These are phyloP conservation scores for Ustilago hordei DNA, from an alignment of 1,284 basidiomycete species.

Conservation along the genomic window DNA sequence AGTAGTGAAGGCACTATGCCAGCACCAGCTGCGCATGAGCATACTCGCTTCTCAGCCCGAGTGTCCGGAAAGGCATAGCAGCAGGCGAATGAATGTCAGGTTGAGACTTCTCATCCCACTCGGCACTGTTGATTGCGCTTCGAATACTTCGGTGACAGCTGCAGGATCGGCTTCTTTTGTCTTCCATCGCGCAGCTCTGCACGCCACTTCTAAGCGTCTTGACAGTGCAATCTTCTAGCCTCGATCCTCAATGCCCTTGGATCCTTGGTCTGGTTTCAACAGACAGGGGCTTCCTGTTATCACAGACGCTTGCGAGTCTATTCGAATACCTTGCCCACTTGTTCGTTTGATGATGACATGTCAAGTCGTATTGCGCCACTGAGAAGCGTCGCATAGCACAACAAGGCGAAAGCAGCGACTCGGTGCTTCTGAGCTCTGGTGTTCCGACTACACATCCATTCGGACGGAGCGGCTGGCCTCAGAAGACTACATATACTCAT, in stretches of 20 bases:
- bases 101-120: not conserved
- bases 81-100: not conserved
- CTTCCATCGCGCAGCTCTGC: no score
- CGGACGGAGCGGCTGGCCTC: not conserved
- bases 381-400: not conserved
- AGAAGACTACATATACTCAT: constrained; percentile 24
- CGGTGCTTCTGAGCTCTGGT: not conserved
- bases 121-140: not conserved
- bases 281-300: constrained; percentile 6
- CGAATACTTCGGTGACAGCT: not conserved
- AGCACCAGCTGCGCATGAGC: not conserved
- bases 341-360: not conserved
- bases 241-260: not conserved
- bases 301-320: not conserved
- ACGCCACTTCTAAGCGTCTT: not conserved
- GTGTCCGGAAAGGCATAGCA: not conserved
- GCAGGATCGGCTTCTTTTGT: not conserved
- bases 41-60: not conserved
- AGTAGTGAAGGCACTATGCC: not conserved
- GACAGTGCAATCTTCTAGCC: constrained; percentile 4
- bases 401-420: not conserved
- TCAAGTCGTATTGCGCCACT: not conserved
- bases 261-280: not conserved
- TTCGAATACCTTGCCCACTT: not conserved
- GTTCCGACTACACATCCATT: not conserved